These are phyloP conservation scores for Colletotrichum chrysophilum DNA, from an alignment of 2,329 filamentous ascomycete species.

Conservation along the genomic window DNA sequence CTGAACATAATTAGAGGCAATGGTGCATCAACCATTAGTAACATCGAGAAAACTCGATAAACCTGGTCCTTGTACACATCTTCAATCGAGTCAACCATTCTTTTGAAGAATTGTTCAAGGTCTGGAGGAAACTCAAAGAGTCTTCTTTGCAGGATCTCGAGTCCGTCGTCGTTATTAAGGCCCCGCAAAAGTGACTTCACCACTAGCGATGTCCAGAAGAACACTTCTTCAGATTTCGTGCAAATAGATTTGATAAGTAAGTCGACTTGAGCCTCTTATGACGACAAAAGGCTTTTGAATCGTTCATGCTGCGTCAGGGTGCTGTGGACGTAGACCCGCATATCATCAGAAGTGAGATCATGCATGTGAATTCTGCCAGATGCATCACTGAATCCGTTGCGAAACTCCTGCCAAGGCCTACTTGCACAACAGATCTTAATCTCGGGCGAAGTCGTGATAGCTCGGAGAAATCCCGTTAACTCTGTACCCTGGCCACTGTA, in stretches of 20 bases:
- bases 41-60: background rate
- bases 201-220: background rate
- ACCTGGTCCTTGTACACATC: background rate
- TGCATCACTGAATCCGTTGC: constrained; percentile 25
- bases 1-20: background rate
- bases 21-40: background rate
- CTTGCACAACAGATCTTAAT: constrained; percentile 39
- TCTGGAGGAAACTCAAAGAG: background rate
- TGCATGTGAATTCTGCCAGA: constrained; percentile 25
- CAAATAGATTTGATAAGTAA: background rate
- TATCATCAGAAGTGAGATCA: constrained; percentile 30
- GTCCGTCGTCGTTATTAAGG: background rate
- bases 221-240: background rate
- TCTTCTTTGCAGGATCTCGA: background rate
- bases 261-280: too few species aligned
- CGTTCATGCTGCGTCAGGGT: too few species aligned
- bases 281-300: too few species aligned
- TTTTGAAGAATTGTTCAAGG: background rate
- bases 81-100: background rate
- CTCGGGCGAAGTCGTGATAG: constrained; percentile 19
- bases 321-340: constrained; percentile 25
- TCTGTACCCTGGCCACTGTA: constrained; percentile 33
- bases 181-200: background rate
- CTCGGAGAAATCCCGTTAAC: constrained; percentile 30
- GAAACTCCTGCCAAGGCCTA: constrained; percentile 33